Conservation (phyloP, 805 yeast species). For the Debaryomyces maramus region DNA sequence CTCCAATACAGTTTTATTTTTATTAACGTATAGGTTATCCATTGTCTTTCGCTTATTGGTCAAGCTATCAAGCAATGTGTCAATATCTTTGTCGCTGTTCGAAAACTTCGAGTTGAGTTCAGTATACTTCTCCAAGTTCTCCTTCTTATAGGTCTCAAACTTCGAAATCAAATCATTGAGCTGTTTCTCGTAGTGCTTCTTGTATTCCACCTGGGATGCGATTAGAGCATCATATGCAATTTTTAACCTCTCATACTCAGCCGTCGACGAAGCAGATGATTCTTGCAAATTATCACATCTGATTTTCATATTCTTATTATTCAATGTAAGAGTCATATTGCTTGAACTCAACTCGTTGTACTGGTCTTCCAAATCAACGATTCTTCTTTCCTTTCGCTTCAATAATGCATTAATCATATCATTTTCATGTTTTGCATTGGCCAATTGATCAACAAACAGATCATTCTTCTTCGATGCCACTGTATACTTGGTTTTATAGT, state of each 20-base stretch:
- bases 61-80: conserved; percentile 49
- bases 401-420: conserved; percentile 70
- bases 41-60: conserved; percentile 47
- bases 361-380: conserved; percentile 63
- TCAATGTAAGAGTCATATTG: conserved; percentile 50
- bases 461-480: conserved; percentile 50
- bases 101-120: conserved; percentile 38
- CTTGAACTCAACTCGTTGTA: conserved; percentile 46
- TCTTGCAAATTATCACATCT: conserved; percentile 50
- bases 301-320: conserved; percentile 49
- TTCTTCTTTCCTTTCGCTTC: conserved; percentile 68
- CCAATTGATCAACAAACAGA: conserved; percentile 59
- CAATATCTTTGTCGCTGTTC: conserved; percentile 50
- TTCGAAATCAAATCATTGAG: conserved; percentile 35
- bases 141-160: conserved; percentile 38
- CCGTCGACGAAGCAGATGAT: conserved; percentile 41
- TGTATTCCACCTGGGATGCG: conserved; percentile 52
- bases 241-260: conserved; percentile 58
- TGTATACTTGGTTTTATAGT: conserved; percentile 54
- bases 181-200: conserved; percentile 47
- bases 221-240: conserved; percentile 59
- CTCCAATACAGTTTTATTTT: conserved; percentile 45
- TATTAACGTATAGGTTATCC: conserved; percentile 49
- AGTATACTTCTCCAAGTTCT: conserved; percentile 33
- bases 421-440: conserved; percentile 74